Conservation (phyloP, 495 filamentous ascomycete genomes). For the Xylona heveae region DNA sequence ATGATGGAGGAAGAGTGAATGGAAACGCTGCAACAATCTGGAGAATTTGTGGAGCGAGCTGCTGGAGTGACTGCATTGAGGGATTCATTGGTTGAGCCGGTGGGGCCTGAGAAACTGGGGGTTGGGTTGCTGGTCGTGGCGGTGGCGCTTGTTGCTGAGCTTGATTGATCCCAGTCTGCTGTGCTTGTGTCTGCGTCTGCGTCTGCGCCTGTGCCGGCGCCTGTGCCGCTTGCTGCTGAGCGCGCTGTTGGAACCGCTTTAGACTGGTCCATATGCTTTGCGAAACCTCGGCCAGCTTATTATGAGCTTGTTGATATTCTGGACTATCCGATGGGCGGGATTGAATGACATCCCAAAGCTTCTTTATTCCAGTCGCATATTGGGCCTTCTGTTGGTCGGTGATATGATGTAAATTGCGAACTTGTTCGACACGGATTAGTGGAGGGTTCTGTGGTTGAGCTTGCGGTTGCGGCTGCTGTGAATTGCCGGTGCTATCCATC, state of each 20-base stretch:
- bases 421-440: constrained; percentile 3
- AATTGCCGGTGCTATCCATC: neutral
- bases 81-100: too few species aligned
- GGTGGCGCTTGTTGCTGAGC: constrained; percentile 11
- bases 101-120: constrained; percentile 21
- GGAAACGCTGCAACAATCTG: constrained; percentile 22
- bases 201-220: constrained; percentile 15
- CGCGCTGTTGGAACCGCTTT: constrained; percentile 3
- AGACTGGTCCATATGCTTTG: neutral
- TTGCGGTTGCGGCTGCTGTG: too few species aligned
- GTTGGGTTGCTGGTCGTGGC: constrained; percentile 19
- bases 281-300: constrained; percentile 3
- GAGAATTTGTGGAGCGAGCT: constrained; percentile 4
- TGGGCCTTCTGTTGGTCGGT: constrained; percentile 3
- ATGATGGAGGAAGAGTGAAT: constrained; percentile 25
- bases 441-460: too few species aligned
- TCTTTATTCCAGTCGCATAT: constrained; percentile 4
- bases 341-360: constrained; percentile 4
- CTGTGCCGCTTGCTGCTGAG: constrained; percentile 2
- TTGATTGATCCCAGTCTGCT: constrained; percentile 15
- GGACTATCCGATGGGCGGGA: constrained; percentile 1
- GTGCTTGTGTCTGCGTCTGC: constrained; percentile 19
- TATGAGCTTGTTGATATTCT: constrained; percentile 4
- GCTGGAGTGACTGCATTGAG: too few species aligned
- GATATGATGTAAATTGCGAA: constrained; percentile 2